Evolutionary conservation across 768 basidiomycete genomes (phyloP).

Genomic region (Chalciporus piperatus): DNA sequence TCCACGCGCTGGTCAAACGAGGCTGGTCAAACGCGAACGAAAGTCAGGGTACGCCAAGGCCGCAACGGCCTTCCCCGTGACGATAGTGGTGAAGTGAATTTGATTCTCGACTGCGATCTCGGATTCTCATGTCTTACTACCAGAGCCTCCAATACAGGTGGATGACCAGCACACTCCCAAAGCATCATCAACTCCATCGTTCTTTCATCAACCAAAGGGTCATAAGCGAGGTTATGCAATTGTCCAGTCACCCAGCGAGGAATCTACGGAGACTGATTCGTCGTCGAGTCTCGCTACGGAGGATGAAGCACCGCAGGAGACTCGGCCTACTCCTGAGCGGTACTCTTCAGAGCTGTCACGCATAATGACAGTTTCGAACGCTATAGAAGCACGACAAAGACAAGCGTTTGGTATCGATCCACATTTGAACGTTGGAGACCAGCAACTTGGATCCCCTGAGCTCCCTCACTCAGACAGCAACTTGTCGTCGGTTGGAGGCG

Average conservation of each 20-base stretch:
- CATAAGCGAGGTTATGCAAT: background rate
- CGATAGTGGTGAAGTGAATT: constrained; percentile 12
- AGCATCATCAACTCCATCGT: constrained; percentile 5
- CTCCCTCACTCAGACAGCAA: constrained; percentile 46
- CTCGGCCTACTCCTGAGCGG: constrained; percentile 3
- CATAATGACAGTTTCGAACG: constrained; percentile 26
- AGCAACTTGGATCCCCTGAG: constrained; percentile 1
- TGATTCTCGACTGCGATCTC: background rate
- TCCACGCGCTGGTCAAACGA: constrained; percentile 5
- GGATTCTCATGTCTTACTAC: constrained; percentile 6
- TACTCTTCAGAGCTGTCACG: constrained; percentile 30
- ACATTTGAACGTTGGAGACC: constrained; percentile 27
- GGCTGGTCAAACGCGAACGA: constrained; percentile 7
- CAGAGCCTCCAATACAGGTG: constrained; percentile 3
- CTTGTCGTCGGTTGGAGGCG: constrained; percentile 41
- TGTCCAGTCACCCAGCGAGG: background rate
- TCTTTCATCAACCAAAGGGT: constrained; percentile 4
- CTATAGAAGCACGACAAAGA: constrained; percentile 44
- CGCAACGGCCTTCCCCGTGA: background rate
- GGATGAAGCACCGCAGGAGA: constrained; percentile 4
- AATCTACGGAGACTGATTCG: constrained; percentile 8
- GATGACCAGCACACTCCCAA: constrained; percentile 24
- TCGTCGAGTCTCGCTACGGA: constrained; percentile 14
- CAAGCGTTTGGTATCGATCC: constrained; percentile 52
- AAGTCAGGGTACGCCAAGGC: constrained; percentile 1